Percentiles rank a stretch among this genome's conserved stretches.
Conservation (phyloP, 805 yeast species). For the Teunomyces barrocoloradensis region DNA sequence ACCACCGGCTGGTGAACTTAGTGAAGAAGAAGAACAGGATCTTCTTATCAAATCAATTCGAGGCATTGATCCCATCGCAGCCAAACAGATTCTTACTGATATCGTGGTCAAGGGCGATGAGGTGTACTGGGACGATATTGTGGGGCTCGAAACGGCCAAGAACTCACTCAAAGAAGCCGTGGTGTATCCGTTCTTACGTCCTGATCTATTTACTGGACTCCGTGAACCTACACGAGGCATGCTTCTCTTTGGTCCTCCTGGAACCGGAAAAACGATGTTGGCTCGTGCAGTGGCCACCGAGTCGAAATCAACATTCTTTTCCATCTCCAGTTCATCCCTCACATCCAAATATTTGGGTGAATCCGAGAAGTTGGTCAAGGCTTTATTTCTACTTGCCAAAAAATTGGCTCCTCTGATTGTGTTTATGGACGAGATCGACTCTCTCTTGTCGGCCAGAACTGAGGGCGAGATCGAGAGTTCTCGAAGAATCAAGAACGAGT, state of each 20-base stretch:
- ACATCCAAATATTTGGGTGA: conserved; percentile 90
- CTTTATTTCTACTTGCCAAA: conserved; percentile 80
- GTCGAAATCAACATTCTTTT: conserved; percentile 87
- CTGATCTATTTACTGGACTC: conserved; percentile 85
- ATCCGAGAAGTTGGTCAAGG: conserved; percentile 88
- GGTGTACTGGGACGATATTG: conserved; percentile 93
- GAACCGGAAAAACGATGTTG: conserved; percentile 98
- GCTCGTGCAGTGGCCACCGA: conserved; percentile 97
- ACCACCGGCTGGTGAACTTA: background rate
- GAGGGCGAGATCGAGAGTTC: conserved; percentile 84
- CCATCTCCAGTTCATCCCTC: conserved; percentile 85
- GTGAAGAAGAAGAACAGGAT: conserved; percentile 27
- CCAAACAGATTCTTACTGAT: conserved; percentile 81
- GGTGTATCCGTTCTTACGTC: conserved; percentile 91
- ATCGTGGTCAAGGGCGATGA: conserved; percentile 88
- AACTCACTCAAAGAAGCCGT: conserved; percentile 89
- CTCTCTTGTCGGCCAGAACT: conserved; percentile 73
- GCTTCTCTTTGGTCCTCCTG: conserved; percentile 96
- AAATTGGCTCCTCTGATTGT: conserved; percentile 89
- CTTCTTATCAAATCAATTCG: conserved; percentile 42
- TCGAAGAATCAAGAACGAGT: conserved; percentile 87
- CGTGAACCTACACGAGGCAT: conserved; percentile 97
- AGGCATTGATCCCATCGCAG: conserved; percentile 79
- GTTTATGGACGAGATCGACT: conserved; percentile 95
- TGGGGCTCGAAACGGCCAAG: conserved; percentile 88